Conservation (phyloP, 2,329 filamentous ascomycete species). For the Emergomyces africanus region DNA sequence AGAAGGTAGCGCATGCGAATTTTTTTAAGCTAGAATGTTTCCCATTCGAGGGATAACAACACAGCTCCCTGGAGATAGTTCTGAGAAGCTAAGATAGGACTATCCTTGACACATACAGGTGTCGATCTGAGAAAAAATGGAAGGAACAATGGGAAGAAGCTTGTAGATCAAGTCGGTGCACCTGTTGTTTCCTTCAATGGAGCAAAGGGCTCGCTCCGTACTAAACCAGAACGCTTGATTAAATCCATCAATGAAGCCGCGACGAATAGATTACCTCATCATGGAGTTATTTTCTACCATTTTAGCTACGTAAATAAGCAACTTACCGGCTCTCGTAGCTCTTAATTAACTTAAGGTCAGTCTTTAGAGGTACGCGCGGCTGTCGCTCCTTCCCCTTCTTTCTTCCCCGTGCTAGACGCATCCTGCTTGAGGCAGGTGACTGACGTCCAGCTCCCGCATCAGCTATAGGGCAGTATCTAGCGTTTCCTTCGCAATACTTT, state of each 20-base stretch:
- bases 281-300: neutral
- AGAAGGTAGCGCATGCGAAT: neutral
- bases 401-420: constrained; percentile 8
- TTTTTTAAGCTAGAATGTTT: neutral
- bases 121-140: neutral
- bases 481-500: constrained; percentile 1
- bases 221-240: neutral
- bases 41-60: neutral
- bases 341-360: neutral
- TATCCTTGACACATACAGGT: neutral
- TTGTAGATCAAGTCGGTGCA: neutral
- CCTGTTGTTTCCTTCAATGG: neutral
- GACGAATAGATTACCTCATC: neutral
- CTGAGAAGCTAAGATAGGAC: neutral
- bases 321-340: neutral
- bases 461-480: neutral
- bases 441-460: constrained; percentile 12
- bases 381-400: constrained; percentile 5
- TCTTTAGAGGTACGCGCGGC: neutral
- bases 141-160: neutral
- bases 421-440: constrained; percentile 5
- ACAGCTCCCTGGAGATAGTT: neutral
- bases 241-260: neutral
- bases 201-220: neutral
- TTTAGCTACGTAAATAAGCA: neutral